A percentile compares a stretch with the other conserved stretches of the same genome.
Conservation (phyloP, 768 basidiomycete species). For the Lyophyllum shimeji region DNA sequence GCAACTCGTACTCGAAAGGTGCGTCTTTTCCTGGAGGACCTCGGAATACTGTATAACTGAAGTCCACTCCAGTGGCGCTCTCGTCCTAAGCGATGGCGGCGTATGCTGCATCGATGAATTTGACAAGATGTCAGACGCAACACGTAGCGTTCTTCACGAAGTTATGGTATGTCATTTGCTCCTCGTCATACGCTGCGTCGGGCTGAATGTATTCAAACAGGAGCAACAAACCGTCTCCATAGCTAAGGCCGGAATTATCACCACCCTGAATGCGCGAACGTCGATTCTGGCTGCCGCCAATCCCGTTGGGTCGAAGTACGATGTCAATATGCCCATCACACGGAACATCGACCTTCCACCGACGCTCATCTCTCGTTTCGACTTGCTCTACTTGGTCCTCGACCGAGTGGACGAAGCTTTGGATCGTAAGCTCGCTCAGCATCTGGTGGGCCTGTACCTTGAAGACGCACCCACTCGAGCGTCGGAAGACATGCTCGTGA, state of each 20-base stretch:
- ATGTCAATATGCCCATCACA: slow-evolving; percentile 88
- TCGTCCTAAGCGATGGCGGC: slow-evolving; percentile 93
- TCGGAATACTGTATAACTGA: not conserved
- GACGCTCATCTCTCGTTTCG: slow-evolving; percentile 96
- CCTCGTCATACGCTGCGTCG: not conserved
- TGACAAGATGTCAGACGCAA: slow-evolving; percentile 98
- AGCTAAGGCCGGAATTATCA: slow-evolving; percentile 98
- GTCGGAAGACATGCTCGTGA: slow-evolving; percentile 73
- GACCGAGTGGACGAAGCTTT: slow-evolving; percentile 90
- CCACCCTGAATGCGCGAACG: slow-evolving; percentile 96
- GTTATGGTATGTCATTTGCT: slow-evolving; percentile 69
- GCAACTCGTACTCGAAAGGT: slow-evolving; percentile 97
- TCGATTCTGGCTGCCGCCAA: slow-evolving; percentile 98
- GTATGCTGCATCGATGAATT: slow-evolving; percentile 99
- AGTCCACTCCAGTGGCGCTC: slow-evolving; percentile 66
- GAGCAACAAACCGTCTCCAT: slow-evolving; percentile 99
- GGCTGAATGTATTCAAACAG: slow-evolving; percentile 37
- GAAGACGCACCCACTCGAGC: slow-evolving; percentile 79
- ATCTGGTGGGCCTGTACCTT: slow-evolving; percentile 90
- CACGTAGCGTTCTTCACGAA: slow-evolving; percentile 97
- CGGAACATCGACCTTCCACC: slow-evolving; percentile 97
- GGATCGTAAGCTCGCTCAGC: slow-evolving; percentile 87
- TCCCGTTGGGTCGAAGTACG: slow-evolving; percentile 94
- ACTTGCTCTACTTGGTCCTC: slow-evolving; percentile 91
- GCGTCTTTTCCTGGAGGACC: slow-evolving; percentile 13